A percentile compares a stretch with the other conserved stretches of the same genome.
Evolutionary conservation across 352 stramenopile species (phyloP).

Genomic region (Pelagophyceae sp.): DNA sequence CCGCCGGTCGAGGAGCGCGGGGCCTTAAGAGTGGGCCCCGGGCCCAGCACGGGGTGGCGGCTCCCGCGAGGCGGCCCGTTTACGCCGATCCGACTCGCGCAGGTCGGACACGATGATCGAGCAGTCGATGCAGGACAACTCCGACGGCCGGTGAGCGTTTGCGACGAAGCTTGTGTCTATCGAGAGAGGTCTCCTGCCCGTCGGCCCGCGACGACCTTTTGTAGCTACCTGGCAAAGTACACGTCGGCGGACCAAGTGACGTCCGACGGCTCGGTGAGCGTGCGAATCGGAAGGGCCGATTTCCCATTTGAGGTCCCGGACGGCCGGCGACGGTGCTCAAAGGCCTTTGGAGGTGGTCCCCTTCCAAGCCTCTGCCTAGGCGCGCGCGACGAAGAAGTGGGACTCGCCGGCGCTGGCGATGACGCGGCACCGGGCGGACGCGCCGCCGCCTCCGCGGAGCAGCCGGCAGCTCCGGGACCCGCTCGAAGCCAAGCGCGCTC

Average conservation of each 20-base stretch:
- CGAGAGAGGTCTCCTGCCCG: not conserved
- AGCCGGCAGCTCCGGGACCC: not conserved
- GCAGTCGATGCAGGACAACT: not conserved
- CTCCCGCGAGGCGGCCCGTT: no score
- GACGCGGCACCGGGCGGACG: not conserved
- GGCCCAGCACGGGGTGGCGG: no score
- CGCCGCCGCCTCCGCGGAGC: not conserved
- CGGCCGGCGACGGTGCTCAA: no score
- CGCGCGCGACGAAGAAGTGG: conserved; percentile 2
- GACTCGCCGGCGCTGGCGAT: not conserved
- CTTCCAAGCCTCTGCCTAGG: no score
- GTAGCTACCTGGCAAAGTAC: not conserved
- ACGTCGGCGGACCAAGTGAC: not conserved
- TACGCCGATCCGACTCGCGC: not conserved
- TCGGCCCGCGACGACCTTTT: not conserved
- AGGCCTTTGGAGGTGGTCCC: no score
- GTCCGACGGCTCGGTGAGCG: not conserved
- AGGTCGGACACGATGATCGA: not conserved
- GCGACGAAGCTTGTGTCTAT: no score
- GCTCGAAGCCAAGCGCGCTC: not conserved
- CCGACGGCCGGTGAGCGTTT: no score
- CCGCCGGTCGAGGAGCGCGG: no score
- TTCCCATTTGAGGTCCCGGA: no score
- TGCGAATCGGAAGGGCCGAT: no score
- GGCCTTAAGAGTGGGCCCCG: no score